Evolutionary conservation across 805 yeast genomes (phyloP), one percentile per base, ranked within the genome.

Genomic region (Lipomyces anomalus): DNA sequence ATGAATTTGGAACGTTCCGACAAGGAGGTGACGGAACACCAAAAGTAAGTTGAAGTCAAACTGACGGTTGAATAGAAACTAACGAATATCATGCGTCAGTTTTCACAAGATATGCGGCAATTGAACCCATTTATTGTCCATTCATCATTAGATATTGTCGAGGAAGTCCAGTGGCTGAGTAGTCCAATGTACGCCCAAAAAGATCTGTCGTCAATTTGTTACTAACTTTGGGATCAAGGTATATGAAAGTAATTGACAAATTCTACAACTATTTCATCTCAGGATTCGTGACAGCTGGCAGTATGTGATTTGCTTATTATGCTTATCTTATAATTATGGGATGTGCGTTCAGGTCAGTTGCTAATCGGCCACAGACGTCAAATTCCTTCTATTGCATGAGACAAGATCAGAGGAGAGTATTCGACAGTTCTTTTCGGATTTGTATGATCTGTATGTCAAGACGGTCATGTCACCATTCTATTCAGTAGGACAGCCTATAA

Each of bases 121-220:
- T 67, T 90, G 30, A 80, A 83, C 55, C 97, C 96, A 20, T 90
- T 88, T 59, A 80, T 92, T 23, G 75, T 89, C 29, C 95, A 92
- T 60, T 77, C 96, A 1, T 79, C 97, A 1, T 66, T 92, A 30
- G 98, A 92, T 63, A 72, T 92, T n/a, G 79, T 92, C 0, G 96
- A 92, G 53, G 95, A 89, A 57, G 66, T 79, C 2, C 97, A 88
- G 61, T 88, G 95, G 90, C 75, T 77, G 39, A 71, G 76, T 6
- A 77, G 72, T 52, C 70, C 74, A 36, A 70, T 83, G 52, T 53
- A 41, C 4, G 42, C 7, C 6, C 16, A 28, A 28, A 13, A 28
- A 16, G 32, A 28, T 28, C 13, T 28, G 32, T 13, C 32, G 32
- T 11, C 42, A 29, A 20, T 35, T 2, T 1, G 13, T 16, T 34